Conservation (phyloP, 202 grass and related monocot genomes). For the Setaria viridis region DNA sequence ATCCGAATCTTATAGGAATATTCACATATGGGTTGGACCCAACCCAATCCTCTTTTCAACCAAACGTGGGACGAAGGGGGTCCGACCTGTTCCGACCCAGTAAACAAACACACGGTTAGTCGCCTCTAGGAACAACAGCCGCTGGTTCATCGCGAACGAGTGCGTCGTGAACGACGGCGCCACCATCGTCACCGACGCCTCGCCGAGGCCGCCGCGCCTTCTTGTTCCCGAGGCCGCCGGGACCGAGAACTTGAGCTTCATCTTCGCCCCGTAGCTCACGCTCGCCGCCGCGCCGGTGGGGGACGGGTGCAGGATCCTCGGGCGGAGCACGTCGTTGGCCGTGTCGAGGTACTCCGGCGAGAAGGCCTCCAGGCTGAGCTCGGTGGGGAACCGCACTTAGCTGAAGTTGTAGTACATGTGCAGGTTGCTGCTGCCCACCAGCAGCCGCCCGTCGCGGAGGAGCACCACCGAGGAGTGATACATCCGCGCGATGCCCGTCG, state of each 20-base stretch:
- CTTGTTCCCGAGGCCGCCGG: background rate
- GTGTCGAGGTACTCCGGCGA: conserved; percentile 70
- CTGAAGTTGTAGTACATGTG: conserved; percentile 81
- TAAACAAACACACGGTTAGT: background rate
- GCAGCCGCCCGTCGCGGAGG: conserved; percentile 73
- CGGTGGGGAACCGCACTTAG: conserved; percentile 72
- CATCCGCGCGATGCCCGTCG: conserved; percentile 52
- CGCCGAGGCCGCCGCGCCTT: background rate
- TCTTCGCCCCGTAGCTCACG: conserved; percentile 45
- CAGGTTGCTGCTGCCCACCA: conserved; percentile 89
- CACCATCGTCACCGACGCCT: conserved; percentile 60
- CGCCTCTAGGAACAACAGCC: conserved; percentile 61
- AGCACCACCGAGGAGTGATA: conserved; percentile 82
- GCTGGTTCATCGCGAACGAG: conserved; percentile 90
- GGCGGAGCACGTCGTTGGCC: conserved; percentile 50
- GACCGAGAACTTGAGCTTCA: conserved; percentile 53
- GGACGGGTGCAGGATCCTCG: conserved; percentile 48
- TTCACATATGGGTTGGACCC: no score
- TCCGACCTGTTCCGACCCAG: no score
- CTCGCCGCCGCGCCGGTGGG: background rate
- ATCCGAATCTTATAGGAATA: no score
- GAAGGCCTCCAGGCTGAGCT: conserved; percentile 88
- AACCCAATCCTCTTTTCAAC: no score
- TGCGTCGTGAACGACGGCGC: conserved; percentile 85
- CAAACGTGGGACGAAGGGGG: no score